Evolutionary conservation across 2,329 filamentous ascomycete species (phyloP), one percentile per base, ranked within the genome.

Genomic region (Boeremia exigua): DNA sequence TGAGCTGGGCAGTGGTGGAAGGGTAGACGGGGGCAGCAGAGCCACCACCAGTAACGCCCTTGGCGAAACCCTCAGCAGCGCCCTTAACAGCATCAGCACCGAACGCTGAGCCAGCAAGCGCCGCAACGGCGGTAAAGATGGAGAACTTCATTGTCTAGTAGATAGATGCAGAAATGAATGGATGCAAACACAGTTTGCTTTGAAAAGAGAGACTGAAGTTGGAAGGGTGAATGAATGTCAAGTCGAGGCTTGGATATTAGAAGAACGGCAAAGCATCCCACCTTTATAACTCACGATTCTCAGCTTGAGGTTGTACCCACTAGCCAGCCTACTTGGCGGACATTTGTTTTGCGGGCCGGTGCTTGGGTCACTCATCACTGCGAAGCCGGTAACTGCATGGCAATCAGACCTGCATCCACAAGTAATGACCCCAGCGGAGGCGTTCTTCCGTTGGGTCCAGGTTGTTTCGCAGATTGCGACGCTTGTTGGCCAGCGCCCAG

Each of bases 1-100:
- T 81, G 42, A 88, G 81, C 79, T 89, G 78, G 23, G 75, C 78
- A 37, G 55, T 68, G 19, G 62, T 63, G 15, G 54, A 50, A 10
- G 65, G 65, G 54, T 68, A 67, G 33, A 68, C 65, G 5, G 65
- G 64, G 2, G 58, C 43, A 15, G 65, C 62, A 30, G 42, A 61
- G 29, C 65, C 64, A 42, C 65, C 65, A 52, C 65, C 65, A 55
- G 65, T 68, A 2, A 68, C 65, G 85, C 65, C 65, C 60, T 67
- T 68, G 15, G 65, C 65, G 37, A 68, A 68, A 50, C 65, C 65
- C 49, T 68, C 64, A 54, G 65, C 65, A 48, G 64, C 55, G 34
- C 65, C 65, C 59, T 63, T 61, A 17, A 68, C 65, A 39, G 48
- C 65, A 54, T 67, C 64, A 33, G 65, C 73, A 84, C 82, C 64